These are phyloP conservation scores for Phaeosphaeriaceae sp. DNA, from an alignment of 2,329 filamentous ascomycete species.

Conservation along the genomic window DNA sequence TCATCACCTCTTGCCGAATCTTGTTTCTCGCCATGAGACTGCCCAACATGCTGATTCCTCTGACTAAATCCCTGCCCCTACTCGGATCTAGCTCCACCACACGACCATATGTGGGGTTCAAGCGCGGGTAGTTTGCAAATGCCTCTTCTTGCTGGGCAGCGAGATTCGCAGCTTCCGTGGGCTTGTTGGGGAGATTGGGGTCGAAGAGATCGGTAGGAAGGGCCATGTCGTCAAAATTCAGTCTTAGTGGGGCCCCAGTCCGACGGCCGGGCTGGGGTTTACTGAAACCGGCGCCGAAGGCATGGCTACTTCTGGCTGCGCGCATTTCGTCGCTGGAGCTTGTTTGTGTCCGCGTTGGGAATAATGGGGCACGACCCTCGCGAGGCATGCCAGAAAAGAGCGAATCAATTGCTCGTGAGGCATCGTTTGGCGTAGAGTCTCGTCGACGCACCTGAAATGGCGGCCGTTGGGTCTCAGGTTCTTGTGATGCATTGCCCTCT, in stretches of 20 bases:
- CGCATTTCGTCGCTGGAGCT: slow-evolving; percentile 8
- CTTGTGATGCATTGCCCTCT: neutral
- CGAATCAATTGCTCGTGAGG: slow-evolving; percentile 30
- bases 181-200: slow-evolving; percentile 25
- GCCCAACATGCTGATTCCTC: slow-evolving; percentile 54
- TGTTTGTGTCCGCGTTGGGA: slow-evolving; percentile 3
- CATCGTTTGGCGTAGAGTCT: slow-evolving; percentile 4
- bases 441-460: neutral
- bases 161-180: slow-evolving; percentile 16
- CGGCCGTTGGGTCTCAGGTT: neutral
- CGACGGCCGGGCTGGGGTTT: slow-evolving; percentile 2
- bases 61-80: slow-evolving; percentile 54
- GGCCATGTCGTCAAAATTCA: slow-evolving; percentile 30
- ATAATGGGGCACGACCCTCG: slow-evolving; percentile 3
- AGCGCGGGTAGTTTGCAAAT: slow-evolving; percentile 35
- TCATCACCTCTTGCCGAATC: slow-evolving; percentile 61
- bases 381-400: slow-evolving; percentile 25
- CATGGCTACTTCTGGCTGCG: slow-evolving; percentile 8
- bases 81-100: slow-evolving; percentile 44
- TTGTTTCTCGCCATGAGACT: slow-evolving; percentile 60
- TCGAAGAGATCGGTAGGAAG: slow-evolving; percentile 18
- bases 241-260: neutral
- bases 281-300: slow-evolving; percentile 30
- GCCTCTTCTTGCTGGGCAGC: slow-evolving; percentile 26
- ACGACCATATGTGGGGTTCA: slow-evolving; percentile 51